Evolutionary conservation across 495 filamentous ascomycete species (phyloP), one percentile per base, ranked within the genome.

Genomic region (Amniculicola lignicola): DNA sequence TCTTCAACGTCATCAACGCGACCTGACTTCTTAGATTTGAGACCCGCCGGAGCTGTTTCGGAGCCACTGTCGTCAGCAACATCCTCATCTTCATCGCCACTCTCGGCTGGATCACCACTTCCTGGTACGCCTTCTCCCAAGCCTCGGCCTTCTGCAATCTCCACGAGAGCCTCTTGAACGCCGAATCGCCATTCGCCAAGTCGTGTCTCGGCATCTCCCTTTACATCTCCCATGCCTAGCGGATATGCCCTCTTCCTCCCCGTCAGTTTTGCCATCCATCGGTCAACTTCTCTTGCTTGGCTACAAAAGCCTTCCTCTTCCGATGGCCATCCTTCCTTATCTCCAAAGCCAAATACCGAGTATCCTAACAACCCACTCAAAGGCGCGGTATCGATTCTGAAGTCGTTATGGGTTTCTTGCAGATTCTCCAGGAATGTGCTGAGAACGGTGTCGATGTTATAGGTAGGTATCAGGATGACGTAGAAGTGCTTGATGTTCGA

Each of bases 261-360:
- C 0, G 89, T 95, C 50, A 97, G 74, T 62, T 86, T 93, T 28
- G 92, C 91, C 83, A 97, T 86, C 93, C 92, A 97, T 65, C 84
- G 91, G 63, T 97, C 92, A 1, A 93, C 76, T 48, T 93, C 83
- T 63, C 82, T 84, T 0, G 91, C 92, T 65, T 97, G 90, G 25
- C 85, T 87, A 66, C 92, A 96, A 69, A 88, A 97, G 0, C 91
- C 92, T 59, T 94, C 88, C 50, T 86, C 84, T 63, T 91, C 89
- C 0, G 84, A 88, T 1, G 89, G 87, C 92, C 92, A 97, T 38
- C 86, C 89, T 66, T 91, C 87, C 50, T 80, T 81, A 67, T 97
- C 92, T 16, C 92, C 92, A 61, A 96, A 85, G 0, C 92, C 92
- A 75, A 96, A 96, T 1, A 97, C 92, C 0, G 86, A 87, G 64